These are phyloP conservation scores for Boletus smithii DNA, from an alignment of 1,284 basidiomycete genomes.

Conservation along the genomic window DNA sequence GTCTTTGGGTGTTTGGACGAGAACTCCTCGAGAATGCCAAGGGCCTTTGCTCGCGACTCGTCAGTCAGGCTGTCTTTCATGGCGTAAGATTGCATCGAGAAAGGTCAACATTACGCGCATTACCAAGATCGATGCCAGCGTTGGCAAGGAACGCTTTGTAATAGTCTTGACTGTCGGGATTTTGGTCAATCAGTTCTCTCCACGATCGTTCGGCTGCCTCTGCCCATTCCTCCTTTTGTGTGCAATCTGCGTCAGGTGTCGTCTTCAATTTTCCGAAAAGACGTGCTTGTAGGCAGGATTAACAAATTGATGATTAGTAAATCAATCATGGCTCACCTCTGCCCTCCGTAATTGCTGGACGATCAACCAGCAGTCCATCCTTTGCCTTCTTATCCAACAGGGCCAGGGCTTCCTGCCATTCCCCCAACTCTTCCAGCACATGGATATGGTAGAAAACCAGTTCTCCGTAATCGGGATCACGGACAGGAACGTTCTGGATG, in stretches of 20 bases:
- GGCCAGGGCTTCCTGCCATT: conserved; percentile 57
- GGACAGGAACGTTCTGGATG: conserved; percentile 65
- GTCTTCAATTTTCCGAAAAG: conserved; percentile 64
- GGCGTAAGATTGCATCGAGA: conserved; percentile 8
- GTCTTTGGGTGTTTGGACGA: conserved; percentile 63
- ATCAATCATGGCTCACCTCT: conserved; percentile 49
- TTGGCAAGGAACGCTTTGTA: conserved; percentile 73
- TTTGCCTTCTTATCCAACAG: conserved; percentile 67
- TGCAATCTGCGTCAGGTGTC: conserved; percentile 60
- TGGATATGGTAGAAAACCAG: conserved; percentile 79
- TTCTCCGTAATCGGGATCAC: conserved; percentile 87
- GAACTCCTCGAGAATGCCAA: conserved; percentile 60
- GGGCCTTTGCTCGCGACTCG: conserved; percentile 51
- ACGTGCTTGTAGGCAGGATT: conserved; percentile 49
- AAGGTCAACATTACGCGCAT: conserved; percentile 19
- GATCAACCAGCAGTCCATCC: conserved; percentile 66
- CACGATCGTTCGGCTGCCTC: conserved; percentile 52
- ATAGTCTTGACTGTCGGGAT: conserved; percentile 82
- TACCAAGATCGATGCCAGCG: conserved; percentile 67
- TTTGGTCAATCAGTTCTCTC: conserved; percentile 78
- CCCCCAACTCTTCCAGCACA: conserved; percentile 75
- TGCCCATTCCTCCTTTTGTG: conserved; percentile 21
- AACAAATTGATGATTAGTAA: neutral
- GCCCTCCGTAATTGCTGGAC: conserved; percentile 65
- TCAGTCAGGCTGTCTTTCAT: conserved; percentile 42